Percentiles rank a stretch among this genome's conserved stretches.
Evolutionary conservation across 1,284 basidiomycete genomes (phyloP).

Genomic region (Fomitopsis schrenkii): DNA sequence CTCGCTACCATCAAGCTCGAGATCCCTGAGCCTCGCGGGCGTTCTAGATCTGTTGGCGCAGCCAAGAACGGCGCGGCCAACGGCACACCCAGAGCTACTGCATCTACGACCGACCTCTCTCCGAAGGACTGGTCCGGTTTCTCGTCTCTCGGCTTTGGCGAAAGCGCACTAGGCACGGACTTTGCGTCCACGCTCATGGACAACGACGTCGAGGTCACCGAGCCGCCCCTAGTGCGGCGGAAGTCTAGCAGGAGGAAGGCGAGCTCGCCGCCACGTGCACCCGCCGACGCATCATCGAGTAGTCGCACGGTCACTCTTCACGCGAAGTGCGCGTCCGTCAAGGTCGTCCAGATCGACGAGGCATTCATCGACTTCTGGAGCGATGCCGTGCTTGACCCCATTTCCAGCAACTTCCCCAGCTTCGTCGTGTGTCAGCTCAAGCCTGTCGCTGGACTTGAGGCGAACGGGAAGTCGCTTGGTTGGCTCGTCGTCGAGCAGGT

Average conservation of each 20-base stretch:
- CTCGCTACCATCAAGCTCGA: conserved; percentile 2
- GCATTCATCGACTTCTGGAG: conserved; percentile 78
- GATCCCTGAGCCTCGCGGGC: conserved; percentile 12
- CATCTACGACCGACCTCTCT: conserved; percentile 10
- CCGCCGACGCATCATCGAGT: conserved; percentile 19
- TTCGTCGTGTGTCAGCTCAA: conserved; percentile 69
- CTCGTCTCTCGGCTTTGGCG: conserved; percentile 59
- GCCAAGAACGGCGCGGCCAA: conserved; percentile 6
- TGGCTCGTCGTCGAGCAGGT: conserved; percentile 67
- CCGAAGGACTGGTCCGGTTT: conserved; percentile 44
- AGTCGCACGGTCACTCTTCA: conserved; percentile 12
- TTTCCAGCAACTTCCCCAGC: conserved; percentile 56
- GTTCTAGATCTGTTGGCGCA: conserved; percentile 22
- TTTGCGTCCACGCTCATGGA: conserved; percentile 56
- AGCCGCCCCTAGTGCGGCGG: conserved; percentile 31
- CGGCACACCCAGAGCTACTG: neutral
- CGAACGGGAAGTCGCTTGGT: conserved; percentile 33
- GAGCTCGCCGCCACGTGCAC: conserved; percentile 18
- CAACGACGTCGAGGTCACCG: conserved; percentile 56
- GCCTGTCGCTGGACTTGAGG: conserved; percentile 17
- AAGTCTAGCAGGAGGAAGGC: conserved; percentile 27
- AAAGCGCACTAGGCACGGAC: conserved; percentile 36
- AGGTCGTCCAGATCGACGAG: conserved; percentile 61
- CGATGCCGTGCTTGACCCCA: conserved; percentile 63
- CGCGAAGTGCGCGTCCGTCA: conserved; percentile 41